A percentile compares a stretch with the other conserved stretches of the same genome.
These are phyloP conservation scores for Nakazawaea siamensis DNA, from an alignment of 805 yeast genomes.

Conservation along the genomic window DNA sequence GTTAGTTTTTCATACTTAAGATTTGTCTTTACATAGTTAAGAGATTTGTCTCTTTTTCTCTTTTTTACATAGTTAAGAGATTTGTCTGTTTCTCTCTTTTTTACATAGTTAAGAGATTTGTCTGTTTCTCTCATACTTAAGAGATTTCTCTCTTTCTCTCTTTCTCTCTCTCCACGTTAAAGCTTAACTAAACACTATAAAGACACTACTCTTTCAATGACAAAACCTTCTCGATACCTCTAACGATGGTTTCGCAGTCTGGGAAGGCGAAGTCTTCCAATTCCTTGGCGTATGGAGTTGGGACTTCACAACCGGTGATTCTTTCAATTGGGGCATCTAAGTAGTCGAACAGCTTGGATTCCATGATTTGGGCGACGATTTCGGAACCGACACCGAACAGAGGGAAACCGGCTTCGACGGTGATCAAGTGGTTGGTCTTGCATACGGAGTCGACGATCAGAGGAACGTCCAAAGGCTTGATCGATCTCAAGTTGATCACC, in stretches of 20 bases:
- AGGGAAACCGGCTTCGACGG: conserved; percentile 98
- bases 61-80: no score
- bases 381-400: conserved; percentile 98
- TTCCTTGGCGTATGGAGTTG: conserved; percentile 96
- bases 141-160: no score
- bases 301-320: conserved; percentile 99
- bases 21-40: no score
- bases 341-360: conserved; percentile 95
- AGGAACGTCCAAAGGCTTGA: conserved; percentile 91
- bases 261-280: conserved; percentile 99
- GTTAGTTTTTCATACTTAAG: no score
- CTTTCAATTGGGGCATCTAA: conserved; percentile 98
- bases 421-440: conserved; percentile 93
- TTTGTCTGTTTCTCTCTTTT: no score
- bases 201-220: conserved; percentile 38
- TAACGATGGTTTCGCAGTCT: conserved; percentile 80
- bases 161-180: no score
- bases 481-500: conserved; percentile 91
- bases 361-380: conserved; percentile 96
- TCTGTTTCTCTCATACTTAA: no score
- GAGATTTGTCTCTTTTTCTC: no score
- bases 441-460: conserved; percentile 81
- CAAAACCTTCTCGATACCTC: conserved; percentile 77
- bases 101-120: no score
- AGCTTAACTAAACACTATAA: no score